Conservation (phyloP, 129 eudicot species). For the Flaveria sonorensis region DNA sequence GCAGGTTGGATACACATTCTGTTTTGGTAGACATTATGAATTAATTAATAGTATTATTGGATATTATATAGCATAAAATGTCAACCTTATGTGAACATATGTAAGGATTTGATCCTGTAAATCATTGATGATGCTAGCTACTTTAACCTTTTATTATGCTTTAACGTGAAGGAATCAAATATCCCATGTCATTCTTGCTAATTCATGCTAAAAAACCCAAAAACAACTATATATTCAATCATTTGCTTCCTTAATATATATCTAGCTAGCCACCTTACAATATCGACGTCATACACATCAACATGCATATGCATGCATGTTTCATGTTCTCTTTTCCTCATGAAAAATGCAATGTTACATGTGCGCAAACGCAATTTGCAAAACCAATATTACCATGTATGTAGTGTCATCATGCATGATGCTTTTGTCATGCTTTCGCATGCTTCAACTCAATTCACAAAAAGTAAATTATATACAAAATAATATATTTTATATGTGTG, state of each 20-base stretch:
- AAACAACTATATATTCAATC: conserved; percentile 23
- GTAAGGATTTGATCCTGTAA: conserved; percentile 28
- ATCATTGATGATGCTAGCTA: conserved; percentile 40
- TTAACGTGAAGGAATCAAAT: conserved; percentile 38
- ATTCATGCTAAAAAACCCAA: conserved; percentile 29
- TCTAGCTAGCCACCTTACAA: conserved; percentile 23
- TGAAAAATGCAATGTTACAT: not conserved
- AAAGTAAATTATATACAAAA: not conserved
- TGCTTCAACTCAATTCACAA: conserved; percentile 39
- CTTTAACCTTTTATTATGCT: conserved; percentile 31
- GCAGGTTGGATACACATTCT: conserved; percentile 24
- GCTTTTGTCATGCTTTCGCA: conserved; percentile 75
- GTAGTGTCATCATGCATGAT: conserved; percentile 33
- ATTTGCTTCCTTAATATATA: conserved; percentile 27
- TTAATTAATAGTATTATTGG: conserved; percentile 2
- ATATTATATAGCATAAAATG: not conserved
- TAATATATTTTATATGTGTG: no score
- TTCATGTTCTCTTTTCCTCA: not conserved
- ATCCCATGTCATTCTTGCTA: conserved; percentile 36
- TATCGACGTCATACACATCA: conserved; percentile 14
- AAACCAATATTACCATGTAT: not conserved
- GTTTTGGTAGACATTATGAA: not conserved
- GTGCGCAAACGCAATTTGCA: not conserved
- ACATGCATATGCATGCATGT: conserved; percentile 28
- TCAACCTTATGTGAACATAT: conserved; percentile 28